These are phyloP conservation scores for Mycena sanguinolenta DNA, from an alignment of 768 basidiomycete species.

Conservation along the genomic window DNA sequence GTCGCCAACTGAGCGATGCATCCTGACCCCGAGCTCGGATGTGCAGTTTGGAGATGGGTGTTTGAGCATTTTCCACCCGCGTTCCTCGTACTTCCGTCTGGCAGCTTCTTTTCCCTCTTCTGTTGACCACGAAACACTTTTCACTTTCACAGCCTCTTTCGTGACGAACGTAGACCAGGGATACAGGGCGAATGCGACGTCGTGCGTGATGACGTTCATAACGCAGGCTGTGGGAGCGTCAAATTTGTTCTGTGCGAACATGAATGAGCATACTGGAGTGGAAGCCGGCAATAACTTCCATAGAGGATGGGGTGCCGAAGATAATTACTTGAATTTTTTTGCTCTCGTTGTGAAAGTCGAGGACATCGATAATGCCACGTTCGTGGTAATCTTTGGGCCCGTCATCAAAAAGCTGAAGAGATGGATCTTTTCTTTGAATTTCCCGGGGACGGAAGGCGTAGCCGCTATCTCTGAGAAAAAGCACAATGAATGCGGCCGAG, in stretches of 20 bases:
- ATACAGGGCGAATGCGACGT: conserved; percentile 56
- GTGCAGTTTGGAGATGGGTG: background rate
- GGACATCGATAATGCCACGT: conserved; percentile 45
- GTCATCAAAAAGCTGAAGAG: conserved; percentile 7
- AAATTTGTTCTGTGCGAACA: background rate
- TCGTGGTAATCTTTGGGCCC: conserved; percentile 37
- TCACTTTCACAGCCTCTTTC: conserved; percentile 37
- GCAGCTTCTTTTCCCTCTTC: conserved; percentile 14
- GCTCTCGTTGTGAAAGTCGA: conserved; percentile 46
- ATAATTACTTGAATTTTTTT: conserved; percentile 59
- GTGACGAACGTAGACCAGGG: conserved; percentile 56
- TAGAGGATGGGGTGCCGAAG: conserved; percentile 41
- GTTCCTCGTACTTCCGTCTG: conserved; percentile 49
- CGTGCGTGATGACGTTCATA: conserved; percentile 59
- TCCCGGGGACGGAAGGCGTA: conserved; percentile 40
- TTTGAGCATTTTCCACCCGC: conserved; percentile 51
- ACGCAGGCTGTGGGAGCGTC: conserved; percentile 50
- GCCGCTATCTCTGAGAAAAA: conserved; percentile 38
- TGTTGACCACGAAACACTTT: background rate
- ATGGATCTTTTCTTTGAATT: conserved; percentile 1
- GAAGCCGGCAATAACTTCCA: conserved; percentile 57
- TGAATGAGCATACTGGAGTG: conserved; percentile 58
- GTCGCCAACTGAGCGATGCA: conserved; percentile 23
- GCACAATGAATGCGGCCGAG: conserved; percentile 23
- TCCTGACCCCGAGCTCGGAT: conserved; percentile 1